Conservation (phyloP, 2,329 filamentous ascomycete genomes). For the Fusarium nelsonii region DNA sequence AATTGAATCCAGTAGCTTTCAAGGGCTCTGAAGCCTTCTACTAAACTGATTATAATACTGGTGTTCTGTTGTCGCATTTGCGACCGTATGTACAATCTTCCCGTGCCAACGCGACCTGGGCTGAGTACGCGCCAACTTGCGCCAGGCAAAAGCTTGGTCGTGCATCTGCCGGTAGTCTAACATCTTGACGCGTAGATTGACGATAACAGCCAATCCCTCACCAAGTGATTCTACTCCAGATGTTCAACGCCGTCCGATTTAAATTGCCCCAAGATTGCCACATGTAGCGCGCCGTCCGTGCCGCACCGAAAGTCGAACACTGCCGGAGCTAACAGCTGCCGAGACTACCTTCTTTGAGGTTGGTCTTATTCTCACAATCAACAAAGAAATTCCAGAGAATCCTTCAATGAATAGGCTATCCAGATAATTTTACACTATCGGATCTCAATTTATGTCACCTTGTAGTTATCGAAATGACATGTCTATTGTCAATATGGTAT, state of each 20-base stretch:
- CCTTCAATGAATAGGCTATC: background rate
- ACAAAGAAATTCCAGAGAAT: background rate
- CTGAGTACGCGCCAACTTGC: background rate
- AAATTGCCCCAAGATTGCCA: background rate
- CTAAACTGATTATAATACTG: too few relatives aligned
- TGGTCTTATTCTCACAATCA: background rate
- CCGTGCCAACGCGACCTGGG: background rate
- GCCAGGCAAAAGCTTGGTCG: background rate
- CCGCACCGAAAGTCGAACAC: background rate
- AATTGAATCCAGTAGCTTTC: background rate
- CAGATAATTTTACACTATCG: background rate
- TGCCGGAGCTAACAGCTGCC: conserved; percentile 6
- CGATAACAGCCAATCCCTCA: accelerated
- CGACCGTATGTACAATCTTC: background rate
- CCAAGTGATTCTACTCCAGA: background rate
- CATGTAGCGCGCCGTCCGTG: background rate
- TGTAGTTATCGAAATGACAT: background rate
- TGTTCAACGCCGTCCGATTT: background rate
- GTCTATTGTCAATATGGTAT: background rate
- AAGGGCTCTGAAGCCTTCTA: accelerated
- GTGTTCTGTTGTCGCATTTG: background rate
- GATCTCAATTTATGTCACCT: too few relatives aligned
- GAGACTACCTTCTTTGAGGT: background rate
- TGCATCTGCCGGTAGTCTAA: background rate
- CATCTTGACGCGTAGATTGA: background rate